Conservation (phyloP, 1,284 basidiomycete genomes). For the Phenoliferia sp. region DNA sequence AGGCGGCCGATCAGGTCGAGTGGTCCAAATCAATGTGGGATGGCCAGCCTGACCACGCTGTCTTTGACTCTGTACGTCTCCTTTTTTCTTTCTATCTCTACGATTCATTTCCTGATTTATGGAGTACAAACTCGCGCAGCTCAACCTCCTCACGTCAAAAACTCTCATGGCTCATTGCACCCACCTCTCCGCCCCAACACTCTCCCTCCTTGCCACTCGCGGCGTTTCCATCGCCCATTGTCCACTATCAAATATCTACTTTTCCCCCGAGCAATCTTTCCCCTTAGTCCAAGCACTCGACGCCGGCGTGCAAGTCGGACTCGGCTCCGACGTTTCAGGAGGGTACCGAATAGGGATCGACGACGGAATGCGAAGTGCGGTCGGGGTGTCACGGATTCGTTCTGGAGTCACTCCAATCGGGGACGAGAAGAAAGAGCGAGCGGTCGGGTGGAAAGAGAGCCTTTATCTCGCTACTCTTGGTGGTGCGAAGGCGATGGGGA, state of each 20-base stretch:
- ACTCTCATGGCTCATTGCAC: conserved; percentile 83
- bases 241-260: conserved; percentile 78
- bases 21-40: conserved; percentile 52
- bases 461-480: conserved; percentile 73
- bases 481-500: conserved; percentile 62
- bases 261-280: conserved; percentile 63
- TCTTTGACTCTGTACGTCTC: conserved; percentile 59
- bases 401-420: conserved; percentile 43
- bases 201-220: conserved; percentile 51
- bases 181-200: conserved; percentile 54
- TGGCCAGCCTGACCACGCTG: conserved; percentile 61
- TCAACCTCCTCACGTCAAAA: conserved; percentile 55
- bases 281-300: conserved; percentile 66
- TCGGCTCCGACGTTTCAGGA: conserved; percentile 78
- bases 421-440: conserved; percentile 37
- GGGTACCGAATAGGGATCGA: conserved; percentile 74
- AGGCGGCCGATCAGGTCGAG: conserved; percentile 65
- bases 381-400: conserved; percentile 64
- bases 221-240: conserved; percentile 72
- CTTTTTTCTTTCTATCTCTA: background rate
- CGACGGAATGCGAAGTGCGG: conserved; percentile 69
- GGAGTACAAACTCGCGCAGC: conserved; percentile 42
- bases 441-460: conserved; percentile 71
- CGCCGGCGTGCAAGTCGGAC: conserved; percentile 60
- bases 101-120: background rate